Percentiles rank a stretch among this genome's conserved stretches.
Evolutionary conservation across 345 rosid genomes (phyloP).

Genomic region (Melaleuca alternifolia): DNA sequence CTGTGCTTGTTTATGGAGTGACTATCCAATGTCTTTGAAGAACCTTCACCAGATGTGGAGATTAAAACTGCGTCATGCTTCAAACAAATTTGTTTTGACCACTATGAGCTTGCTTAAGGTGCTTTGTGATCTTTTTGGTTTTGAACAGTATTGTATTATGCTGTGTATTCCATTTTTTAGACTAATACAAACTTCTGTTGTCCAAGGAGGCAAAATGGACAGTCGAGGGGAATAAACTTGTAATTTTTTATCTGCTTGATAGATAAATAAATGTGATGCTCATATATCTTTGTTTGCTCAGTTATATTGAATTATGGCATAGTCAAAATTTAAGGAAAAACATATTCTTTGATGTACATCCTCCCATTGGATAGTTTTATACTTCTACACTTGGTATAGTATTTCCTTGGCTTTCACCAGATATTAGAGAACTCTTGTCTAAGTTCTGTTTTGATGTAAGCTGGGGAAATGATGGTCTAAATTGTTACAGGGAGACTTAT

Average conservation of each 20-base stretch:
- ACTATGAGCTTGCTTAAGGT: background rate
- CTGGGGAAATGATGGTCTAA: background rate
- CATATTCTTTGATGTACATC: background rate
- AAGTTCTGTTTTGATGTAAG: background rate
- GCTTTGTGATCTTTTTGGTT: background rate
- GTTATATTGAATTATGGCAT: background rate
- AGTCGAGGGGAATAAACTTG: background rate
- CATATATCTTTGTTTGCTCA: background rate
- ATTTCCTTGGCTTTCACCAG: background rate
- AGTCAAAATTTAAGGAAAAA: background rate
- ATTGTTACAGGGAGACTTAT: background rate
- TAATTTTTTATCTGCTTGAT: background rate
- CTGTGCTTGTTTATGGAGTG: background rate
- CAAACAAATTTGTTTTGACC: background rate
- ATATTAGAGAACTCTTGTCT: background rate
- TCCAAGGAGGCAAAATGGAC: background rate
- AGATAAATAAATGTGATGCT: background rate
- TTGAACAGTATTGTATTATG: background rate
- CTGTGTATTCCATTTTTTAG: background rate
- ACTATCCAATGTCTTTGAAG: background rate
- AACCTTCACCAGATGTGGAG: background rate
- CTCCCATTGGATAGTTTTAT: background rate
- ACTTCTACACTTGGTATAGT: background rate
- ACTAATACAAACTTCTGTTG: background rate
- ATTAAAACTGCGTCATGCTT: background rate